Percentiles rank a stretch among this genome's conserved stretches.
phyloP scores from a whole-genome alignment of 2,329 filamentous ascomycete genomes.

The Penicillium sp. region DNA sequence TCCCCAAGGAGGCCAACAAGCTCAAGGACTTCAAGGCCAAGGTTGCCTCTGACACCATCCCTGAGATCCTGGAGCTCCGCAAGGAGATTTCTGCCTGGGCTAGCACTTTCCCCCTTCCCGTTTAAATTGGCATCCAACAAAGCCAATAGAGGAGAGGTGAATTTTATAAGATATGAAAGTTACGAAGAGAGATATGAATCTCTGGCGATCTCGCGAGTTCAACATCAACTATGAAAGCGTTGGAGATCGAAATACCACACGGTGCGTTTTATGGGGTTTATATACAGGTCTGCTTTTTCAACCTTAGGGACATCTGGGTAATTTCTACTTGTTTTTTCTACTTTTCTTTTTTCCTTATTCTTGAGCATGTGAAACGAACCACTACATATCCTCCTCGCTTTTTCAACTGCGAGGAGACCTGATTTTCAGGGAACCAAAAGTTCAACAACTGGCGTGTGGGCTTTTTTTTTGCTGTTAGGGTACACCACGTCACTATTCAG shows the following conservation, averaged over 20 bases:
- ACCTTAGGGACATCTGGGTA: conserved; percentile 39
- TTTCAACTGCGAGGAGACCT: conserved; percentile 24
- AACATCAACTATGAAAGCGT: conserved; percentile 39
- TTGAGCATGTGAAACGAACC: conserved; percentile 22
- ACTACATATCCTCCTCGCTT: conserved; percentile 20
- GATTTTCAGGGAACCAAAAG: conserved; percentile 23
- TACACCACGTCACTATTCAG: conserved; percentile 12
- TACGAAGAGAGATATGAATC: conserved; percentile 19
- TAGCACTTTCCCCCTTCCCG: conserved; percentile 83
- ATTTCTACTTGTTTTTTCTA: conserved; percentile 18
- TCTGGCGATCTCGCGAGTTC: conserved; percentile 29
- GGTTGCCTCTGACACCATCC: conserved; percentile 74
- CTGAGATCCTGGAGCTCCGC: conserved; percentile 80
- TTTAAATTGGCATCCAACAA: conserved; percentile 30
- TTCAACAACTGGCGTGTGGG: conserved; percentile 24
- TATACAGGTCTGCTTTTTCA: conserved; percentile 43
- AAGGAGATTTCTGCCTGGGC: conserved; percentile 91
- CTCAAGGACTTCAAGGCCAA: conserved; percentile 99
- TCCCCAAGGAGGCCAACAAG: conserved; percentile 98
- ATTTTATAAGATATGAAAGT: conserved; percentile 17
- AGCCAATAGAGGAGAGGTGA: neutral
- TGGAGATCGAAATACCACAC: conserved; percentile 22
- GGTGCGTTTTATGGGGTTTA: conserved; percentile 36
- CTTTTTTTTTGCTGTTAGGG: conserved; percentile 14
- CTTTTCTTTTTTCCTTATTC: conserved; percentile 23